Conservation (phyloP, 2,329 filamentous ascomycete species). For the Cytospora piceae region DNA sequence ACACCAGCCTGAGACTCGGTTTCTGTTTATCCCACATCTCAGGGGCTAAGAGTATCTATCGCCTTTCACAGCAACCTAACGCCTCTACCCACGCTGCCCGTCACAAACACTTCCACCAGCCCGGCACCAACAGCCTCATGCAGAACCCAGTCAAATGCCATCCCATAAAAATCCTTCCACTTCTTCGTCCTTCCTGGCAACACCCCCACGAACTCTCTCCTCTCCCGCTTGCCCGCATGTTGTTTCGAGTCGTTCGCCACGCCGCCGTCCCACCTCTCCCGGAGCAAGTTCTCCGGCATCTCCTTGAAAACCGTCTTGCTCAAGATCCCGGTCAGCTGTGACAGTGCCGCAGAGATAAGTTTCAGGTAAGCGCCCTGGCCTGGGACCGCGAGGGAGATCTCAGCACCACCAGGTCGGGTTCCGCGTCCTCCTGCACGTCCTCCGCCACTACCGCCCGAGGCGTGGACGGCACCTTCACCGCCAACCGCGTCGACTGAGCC, state of each 20-base stretch:
- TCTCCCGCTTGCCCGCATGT: constrained; percentile 50
- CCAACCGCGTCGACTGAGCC: constrained; percentile 72
- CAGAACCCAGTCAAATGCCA: constrained; percentile 72
- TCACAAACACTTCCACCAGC: constrained; percentile 74
- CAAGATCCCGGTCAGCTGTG: constrained; percentile 64
- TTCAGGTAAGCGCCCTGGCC: constrained; percentile 70
- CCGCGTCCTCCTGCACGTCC: constrained; percentile 27
- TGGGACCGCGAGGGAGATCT: constrained; percentile 65
- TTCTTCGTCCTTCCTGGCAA: constrained; percentile 65
- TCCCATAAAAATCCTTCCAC: constrained; percentile 72
- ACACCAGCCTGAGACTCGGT: neutral
- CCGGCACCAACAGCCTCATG: constrained; percentile 73
- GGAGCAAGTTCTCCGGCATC: constrained; percentile 62
- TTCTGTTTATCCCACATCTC: neutral
- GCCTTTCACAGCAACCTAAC: constrained; percentile 50
- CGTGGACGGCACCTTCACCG: constrained; percentile 66
- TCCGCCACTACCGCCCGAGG: constrained; percentile 58
- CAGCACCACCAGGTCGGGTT: constrained; percentile 43
- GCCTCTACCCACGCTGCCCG: constrained; percentile 71
- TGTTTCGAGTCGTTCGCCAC: constrained; percentile 50
- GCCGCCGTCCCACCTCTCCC: constrained; percentile 73
- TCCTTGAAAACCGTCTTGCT: constrained; percentile 64
- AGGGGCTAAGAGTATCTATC: neutral
- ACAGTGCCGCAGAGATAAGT: constrained; percentile 62
- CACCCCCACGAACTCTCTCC: constrained; percentile 61